Evolutionary conservation across 164 flowering plant species (phyloP), one percentile per base, ranked within the genome.

Genomic region (Cinnamomum micranthum): DNA sequence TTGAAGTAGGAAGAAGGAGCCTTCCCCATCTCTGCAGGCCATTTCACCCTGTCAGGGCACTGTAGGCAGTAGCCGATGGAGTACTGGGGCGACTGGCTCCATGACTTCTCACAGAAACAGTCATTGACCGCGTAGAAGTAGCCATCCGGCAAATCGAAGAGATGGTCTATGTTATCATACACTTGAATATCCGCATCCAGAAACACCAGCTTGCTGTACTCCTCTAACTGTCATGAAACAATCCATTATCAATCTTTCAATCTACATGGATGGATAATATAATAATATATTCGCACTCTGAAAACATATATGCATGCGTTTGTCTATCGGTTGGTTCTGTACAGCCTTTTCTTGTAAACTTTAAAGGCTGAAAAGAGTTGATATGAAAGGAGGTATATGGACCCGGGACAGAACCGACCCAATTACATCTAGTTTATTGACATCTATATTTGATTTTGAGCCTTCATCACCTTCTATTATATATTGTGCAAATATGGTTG

Each of bases 111-210:
- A 24, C 80, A 77, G 47, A 74, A 77, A 35, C 80, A 77, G 47
- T 77, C 80, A 76, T 73, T 77, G 10, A 78, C 80, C 2, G 80
- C 80, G 63, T 78, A 78, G 58, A 78, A 78, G 60, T 64, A 78
- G 9, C 74, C 77, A 20, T 78, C 71, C 9, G 76, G 70, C 1
- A 59, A 25, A 14, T 78, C 77, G 25, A 78, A 78, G 41, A 78
- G 77, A 51, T 78, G 80, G 62, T 78, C 80, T 7, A 78, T 78
- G 77, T 78, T 78, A 15, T 78, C 71, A 25, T n/a, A 78, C 27
- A 78, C 80, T 58, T 78, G 80, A 35, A 74, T 74, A 59, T 78
- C 80, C 22, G 77, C 80, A 59, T 78, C 80, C 71, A 78, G 47
- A 74, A 74, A 78, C 10, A 78, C 22, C 80, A 78, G 74, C 77